Evolutionary conservation across 306 rosid genomes (phyloP).

Genomic region (Dalbergia oliveri): DNA sequence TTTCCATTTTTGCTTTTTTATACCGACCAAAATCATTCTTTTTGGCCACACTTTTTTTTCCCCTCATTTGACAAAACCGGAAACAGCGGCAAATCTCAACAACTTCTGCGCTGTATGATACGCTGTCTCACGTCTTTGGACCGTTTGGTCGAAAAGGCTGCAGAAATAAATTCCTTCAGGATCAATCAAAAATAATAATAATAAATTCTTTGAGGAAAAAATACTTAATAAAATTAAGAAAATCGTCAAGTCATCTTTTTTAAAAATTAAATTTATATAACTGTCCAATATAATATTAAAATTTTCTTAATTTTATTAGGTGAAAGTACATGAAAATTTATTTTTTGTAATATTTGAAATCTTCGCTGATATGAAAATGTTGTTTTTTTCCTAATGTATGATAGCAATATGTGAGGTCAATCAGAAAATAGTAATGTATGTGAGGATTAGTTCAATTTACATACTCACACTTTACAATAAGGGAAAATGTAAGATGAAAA

Average conservation of each 20-base stretch:
- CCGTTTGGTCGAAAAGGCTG: slow-evolving; percentile 15
- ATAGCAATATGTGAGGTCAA: no score
- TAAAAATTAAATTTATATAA: no score
- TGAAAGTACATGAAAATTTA: no score
- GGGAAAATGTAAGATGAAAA: not conserved
- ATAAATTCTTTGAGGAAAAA: not conserved
- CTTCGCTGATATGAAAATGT: no score
- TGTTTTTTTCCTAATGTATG: no score
- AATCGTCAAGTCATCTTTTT: no score
- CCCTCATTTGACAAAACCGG: not conserved
- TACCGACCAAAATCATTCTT: slow-evolving; percentile 15
- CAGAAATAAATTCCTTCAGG: not conserved
- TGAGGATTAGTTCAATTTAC: not conserved
- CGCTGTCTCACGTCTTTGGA: slow-evolving; percentile 45
- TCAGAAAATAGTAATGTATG: not conserved
- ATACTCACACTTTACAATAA: not conserved
- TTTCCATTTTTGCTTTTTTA: slow-evolving; percentile 2
- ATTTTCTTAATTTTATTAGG: no score
- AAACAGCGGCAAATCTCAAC: slow-evolving; percentile 8
- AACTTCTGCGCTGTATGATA: slow-evolving; percentile 35
- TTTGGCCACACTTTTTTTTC: not conserved
- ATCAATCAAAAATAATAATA: no score
- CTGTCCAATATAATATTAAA: no score
- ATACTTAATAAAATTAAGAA: not conserved
- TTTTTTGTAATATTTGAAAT: no score